Base-by-base conservation (phyloP, 2,329 filamentous ascomycete genomes). In the Septoria petroselini region DNA sequence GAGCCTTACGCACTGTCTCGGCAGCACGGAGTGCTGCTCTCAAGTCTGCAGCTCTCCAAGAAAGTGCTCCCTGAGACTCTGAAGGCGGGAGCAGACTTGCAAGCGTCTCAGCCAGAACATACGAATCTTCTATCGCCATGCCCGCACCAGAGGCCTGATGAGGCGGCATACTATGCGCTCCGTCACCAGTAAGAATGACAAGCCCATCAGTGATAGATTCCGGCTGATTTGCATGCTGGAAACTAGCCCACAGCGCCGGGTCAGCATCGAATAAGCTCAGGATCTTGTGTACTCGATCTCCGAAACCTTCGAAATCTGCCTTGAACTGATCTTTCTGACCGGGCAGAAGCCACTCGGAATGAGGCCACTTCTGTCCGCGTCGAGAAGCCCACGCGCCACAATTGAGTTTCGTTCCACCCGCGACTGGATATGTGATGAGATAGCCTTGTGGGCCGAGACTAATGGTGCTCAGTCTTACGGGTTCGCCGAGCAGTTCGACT, bases 151-250 rank as follows among this genome's bases (percentile, higher is more conserved):
- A 72, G 1, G 79, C 82, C 62, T 86, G 83, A 61, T 86, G 77
- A 1, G 83, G 82, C 75, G 85, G 58, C 70, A 79, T 76, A 1
- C 82, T 81, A 62, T 86, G 83, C 2, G 75, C 83, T 4, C 83
- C 83, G 62, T 88, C 84, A 2, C 84, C 84, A 3, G 87, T 65
- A 0, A 87, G 65, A 40, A 78, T 81, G 1, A 77, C 76, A 23
- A 66, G 71, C 9, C 66, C 69, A 56, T 78, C 76, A 29, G 71
- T 30, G 21, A 57, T 57, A 4, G 41, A 34, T 1, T 55, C 46
- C 6, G 62, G 62, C 23, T 62, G 58, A 6, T 41, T 27, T n/a
- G 34, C 27, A 52, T 77, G 72, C 42, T 77, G 67, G 58, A 75
- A 76, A 0, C 76, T 54, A 1, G 71, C 74, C 73, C 74, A 77